phyloP scores from a whole-genome alignment of 768 basidiomycete genomes.

The Mycena sanguinolenta region DNA sequence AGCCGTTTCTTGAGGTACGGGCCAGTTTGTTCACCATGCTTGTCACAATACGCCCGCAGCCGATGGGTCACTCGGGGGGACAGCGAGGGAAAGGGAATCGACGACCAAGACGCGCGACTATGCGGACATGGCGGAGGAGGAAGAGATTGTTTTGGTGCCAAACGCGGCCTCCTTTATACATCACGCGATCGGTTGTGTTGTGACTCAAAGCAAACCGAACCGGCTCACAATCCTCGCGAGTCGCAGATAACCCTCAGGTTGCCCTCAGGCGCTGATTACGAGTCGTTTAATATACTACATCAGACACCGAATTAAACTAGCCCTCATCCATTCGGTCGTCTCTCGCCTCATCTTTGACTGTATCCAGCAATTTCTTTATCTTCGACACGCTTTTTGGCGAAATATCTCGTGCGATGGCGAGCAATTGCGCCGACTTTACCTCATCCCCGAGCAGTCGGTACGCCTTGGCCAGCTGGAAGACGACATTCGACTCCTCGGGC shows the following conservation, averaged over 20 bases:
- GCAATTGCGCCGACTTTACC: slow-evolving; percentile 83
- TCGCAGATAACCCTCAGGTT: slow-evolving; percentile 33
- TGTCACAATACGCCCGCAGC: slow-evolving; percentile 53
- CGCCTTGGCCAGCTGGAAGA: slow-evolving; percentile 94
- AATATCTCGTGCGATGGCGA: slow-evolving; percentile 93
- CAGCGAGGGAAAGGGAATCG: slow-evolving; percentile 49
- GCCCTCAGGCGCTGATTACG: slow-evolving; percentile 26
- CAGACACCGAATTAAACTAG: slow-evolving; percentile 49
- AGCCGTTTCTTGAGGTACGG: slow-evolving; percentile 87
- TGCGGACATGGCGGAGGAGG: slow-evolving; percentile 62
- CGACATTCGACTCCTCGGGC: slow-evolving; percentile 96
- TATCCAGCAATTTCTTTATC: slow-evolving; percentile 84
- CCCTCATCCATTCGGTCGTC: slow-evolving; percentile 85
- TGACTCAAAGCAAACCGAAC: slow-evolving; percentile 38
- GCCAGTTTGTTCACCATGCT: slow-evolving; percentile 89
- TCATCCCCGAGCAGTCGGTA: slow-evolving; percentile 87
- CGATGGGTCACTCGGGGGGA: slow-evolving; percentile 53
- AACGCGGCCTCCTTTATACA: slow-evolving; percentile 44
- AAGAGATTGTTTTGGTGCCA: slow-evolving; percentile 33
- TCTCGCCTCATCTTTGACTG: slow-evolving; percentile 69
- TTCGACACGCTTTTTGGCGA: slow-evolving; percentile 91
- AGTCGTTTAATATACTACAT: slow-evolving; percentile 6
- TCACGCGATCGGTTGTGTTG: slow-evolving; percentile 37
- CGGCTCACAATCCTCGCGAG: slow-evolving; percentile 36
- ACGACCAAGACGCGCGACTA: slow-evolving; percentile 47